Conservation (phyloP, 2,329 filamentous ascomycete genomes). For the Aphanocladium album region DNA sequence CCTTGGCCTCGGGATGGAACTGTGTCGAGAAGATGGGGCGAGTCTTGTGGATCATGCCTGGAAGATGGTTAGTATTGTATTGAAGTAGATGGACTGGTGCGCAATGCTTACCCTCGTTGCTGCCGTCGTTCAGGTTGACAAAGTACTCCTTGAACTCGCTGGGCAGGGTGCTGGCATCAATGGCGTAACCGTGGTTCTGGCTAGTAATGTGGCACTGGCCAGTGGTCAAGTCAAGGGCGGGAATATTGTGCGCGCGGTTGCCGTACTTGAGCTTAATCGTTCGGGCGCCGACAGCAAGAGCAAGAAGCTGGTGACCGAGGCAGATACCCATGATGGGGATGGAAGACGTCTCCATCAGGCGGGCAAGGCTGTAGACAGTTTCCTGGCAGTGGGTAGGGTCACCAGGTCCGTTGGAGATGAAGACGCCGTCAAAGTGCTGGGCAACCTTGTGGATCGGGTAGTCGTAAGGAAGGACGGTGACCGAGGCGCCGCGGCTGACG, state of each 20-base stretch:
- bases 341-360: conserved; percentile 85
- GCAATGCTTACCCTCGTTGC: conserved; percentile 70
- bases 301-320: conserved; percentile 92
- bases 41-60: conserved; percentile 85
- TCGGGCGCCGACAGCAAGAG: conserved; percentile 78
- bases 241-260: conserved; percentile 98
- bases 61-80: conserved; percentile 1
- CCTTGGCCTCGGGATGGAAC: conserved; percentile 98
- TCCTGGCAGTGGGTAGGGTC: conserved; percentile 95
- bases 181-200: conserved; percentile 97
- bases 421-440: conserved; percentile 95
- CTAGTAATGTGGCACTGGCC: conserved; percentile 97
- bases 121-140: conserved; percentile 94
- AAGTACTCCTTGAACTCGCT: conserved; percentile 96
- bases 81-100: neutral
- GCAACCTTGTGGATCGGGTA: conserved; percentile 98
- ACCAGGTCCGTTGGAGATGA: conserved; percentile 98
- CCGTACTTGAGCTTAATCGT: conserved; percentile 99
- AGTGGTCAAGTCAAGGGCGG: conserved; percentile 87
- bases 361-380: conserved; percentile 86
- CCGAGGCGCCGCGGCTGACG: conserved; percentile 83
- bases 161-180: conserved; percentile 77
- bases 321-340: conserved; percentile 97
- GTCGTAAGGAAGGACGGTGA: conserved; percentile 93
- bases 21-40: conserved; percentile 97